phyloP scores from a whole-genome alignment of 305 asterid genomes.

The Solanum chacoense region DNA sequence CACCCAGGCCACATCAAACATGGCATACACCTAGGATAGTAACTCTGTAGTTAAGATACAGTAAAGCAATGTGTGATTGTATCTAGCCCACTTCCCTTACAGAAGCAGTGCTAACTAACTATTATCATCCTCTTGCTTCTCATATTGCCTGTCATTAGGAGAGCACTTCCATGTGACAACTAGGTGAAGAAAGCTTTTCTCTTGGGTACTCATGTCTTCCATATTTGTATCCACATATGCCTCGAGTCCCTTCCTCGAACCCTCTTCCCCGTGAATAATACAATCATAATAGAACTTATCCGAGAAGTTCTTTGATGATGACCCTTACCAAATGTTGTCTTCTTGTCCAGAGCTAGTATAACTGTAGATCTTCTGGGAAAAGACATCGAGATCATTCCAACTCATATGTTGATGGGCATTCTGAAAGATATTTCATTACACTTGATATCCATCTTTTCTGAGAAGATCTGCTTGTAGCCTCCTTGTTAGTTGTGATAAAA shows the following conservation, averaged over 20 bases:
- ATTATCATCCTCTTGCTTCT: background rate
- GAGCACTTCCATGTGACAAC: background rate
- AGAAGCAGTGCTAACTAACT: background rate
- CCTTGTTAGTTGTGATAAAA: background rate
- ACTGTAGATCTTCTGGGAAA: background rate
- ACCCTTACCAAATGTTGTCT: background rate
- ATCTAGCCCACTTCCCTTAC: background rate
- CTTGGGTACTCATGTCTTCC: background rate
- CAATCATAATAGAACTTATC: background rate
- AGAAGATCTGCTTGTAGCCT: background rate
- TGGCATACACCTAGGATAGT: background rate
- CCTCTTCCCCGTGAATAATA: background rate
- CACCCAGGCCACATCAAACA: background rate
- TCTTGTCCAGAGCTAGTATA: background rate
- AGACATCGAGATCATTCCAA: background rate
- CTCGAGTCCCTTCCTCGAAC: background rate
- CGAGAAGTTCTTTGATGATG: background rate
- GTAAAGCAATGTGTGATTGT: background rate
- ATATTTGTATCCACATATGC: background rate
- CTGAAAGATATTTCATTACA: background rate
- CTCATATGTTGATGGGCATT: background rate
- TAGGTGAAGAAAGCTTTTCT: background rate
- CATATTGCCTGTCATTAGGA: background rate
- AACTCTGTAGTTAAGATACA: background rate
- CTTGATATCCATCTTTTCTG: background rate